phyloP scores from a whole-genome alignment of 2,329 filamentous ascomycete genomes.

The Ophiognomonia clavigignenti-juglandacearum region DNA sequence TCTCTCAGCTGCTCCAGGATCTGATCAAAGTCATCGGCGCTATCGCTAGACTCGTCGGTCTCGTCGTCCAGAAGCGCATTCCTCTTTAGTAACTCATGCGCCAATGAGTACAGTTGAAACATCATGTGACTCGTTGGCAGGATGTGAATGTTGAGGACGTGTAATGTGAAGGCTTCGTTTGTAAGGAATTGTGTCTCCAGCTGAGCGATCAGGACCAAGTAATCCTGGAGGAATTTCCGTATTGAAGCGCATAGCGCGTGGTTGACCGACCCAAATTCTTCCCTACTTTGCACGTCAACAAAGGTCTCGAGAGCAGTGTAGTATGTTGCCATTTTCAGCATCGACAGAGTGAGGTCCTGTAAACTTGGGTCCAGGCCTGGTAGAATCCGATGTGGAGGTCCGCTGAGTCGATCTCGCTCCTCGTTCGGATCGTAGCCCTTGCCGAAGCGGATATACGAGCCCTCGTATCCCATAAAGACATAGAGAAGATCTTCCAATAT shows the following conservation, averaged over 20 bases:
- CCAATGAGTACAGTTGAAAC: conserved; percentile 81
- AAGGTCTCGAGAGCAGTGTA: conserved; percentile 89
- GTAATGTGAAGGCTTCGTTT: conserved; percentile 83
- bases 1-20: conserved; percentile 87
- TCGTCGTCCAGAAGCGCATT: conserved; percentile 85
- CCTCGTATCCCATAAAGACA: conserved; percentile 97
- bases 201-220: conserved; percentile 86
- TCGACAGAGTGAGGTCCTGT: conserved; percentile 78
- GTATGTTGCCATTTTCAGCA: conserved; percentile 92
- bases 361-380: conserved; percentile 86
- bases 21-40: conserved; percentile 82
- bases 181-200: conserved; percentile 90
- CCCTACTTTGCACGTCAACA: conserved; percentile 87
- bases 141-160: conserved; percentile 87
- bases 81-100: conserved; percentile 79
- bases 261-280: conserved; percentile 91
- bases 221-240: conserved; percentile 86
- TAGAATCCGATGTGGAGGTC: conserved; percentile 74
- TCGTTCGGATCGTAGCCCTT: conserved; percentile 77
- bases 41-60: conserved; percentile 64
- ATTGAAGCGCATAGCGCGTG: conserved; percentile 96
- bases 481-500: conserved; percentile 89
- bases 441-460: conserved; percentile 89
- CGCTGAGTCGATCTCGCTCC: conserved; percentile 81
- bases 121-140: conserved; percentile 89